Evolutionary conservation across 1,284 basidiomycete species (phyloP), one percentile per base, ranked within the genome.

Genomic region (Leccinum huronense): DNA sequence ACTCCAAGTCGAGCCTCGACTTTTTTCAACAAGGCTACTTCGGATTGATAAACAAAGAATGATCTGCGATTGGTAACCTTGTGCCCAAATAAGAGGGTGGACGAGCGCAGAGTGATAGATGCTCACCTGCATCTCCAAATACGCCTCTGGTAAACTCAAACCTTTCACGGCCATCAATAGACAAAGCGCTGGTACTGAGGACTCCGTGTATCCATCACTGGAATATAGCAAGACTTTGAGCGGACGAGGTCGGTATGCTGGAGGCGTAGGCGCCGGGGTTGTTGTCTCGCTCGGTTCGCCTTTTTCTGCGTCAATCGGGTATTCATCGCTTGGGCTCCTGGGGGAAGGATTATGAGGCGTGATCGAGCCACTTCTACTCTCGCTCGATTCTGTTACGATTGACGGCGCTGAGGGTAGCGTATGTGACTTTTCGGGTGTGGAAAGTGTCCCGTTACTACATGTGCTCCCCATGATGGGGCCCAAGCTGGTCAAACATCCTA

Each of bases 21-120:
- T 62, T 84, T 82, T 69, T 86, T 82, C 68, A 98, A 79, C n/a
- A 97, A 75, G 0, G 83, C 83, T 60, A 96, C 78, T 76, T 98
- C 96, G 51, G 81, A 81, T 58, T 89, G 87, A 76, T 97, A 98
- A 59, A 98, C 93, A 71, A 97, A 98, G 81, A 99, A 99, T 74
- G 81, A 91, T 67, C 86, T 73, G 79, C 86, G 80, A 83, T 91
- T 84, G 80, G 83, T 83, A 75, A 90, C 83, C 72, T 85, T 23
- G 33, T 2, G 14, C 0, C 5, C 55, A 36, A 30, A 55, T 55
- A 55, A 55, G 54, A 33, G 30, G 65, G 60, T 58, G 45, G 38
- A 60, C 36, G 27, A 40, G 30, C 33, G 13, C 27, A 62, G n/a
- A 2, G 16, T 34, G 13, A 14, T 9, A 27, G n/a, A 60, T 48